Conservation (phyloP, 2,329 filamentous ascomycete species). For the Trichoderma simmonsii region DNA sequence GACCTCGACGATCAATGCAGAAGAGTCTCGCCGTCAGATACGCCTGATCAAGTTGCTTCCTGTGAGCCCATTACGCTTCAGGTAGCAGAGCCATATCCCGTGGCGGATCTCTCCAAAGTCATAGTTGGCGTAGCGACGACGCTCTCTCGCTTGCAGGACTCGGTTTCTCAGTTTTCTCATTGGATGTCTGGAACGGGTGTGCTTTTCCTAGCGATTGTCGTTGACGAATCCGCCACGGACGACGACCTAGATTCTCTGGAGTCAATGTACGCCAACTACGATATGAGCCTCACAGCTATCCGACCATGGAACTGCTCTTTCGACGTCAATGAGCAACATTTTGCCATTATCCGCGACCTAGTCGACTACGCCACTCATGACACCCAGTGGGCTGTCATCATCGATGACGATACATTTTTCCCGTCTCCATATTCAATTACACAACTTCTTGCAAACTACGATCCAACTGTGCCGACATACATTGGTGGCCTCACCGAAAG, state of each 20-base stretch:
- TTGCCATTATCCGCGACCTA: conserved; percentile 52
- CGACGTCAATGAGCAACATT: conserved; percentile 53
- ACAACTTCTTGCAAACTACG: conserved; percentile 44
- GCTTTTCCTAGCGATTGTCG: conserved; percentile 50
- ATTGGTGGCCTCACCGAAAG: conserved; percentile 58
- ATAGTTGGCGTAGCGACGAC: conserved; percentile 58
- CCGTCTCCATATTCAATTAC: conserved; percentile 50
- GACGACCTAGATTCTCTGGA: conserved; percentile 30
- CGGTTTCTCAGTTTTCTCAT: conserved; percentile 50
- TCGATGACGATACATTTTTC: conserved; percentile 65
- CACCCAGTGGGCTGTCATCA: conserved; percentile 54
- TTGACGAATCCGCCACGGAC: conserved; percentile 34
- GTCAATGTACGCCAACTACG: conserved; percentile 27
- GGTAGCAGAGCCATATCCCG: conserved; percentile 45
- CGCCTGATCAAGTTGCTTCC: neutral
- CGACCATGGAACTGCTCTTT: conserved; percentile 33
- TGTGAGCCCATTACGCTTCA: conserved; percentile 46
- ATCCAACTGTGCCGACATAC: conserved; percentile 50
- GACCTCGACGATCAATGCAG: conserved; percentile 29
- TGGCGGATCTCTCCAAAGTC: conserved; percentile 46
- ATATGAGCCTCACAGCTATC: conserved; percentile 35
- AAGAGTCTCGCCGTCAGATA: conserved; percentile 5
- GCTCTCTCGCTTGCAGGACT: conserved; percentile 47
- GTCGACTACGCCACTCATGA: conserved; percentile 39
- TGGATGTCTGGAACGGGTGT: conserved; percentile 53